Evolutionary conservation across 2,329 filamentous ascomycete species (phyloP).

Genomic region (Aspergillus puulaauensis): DNA sequence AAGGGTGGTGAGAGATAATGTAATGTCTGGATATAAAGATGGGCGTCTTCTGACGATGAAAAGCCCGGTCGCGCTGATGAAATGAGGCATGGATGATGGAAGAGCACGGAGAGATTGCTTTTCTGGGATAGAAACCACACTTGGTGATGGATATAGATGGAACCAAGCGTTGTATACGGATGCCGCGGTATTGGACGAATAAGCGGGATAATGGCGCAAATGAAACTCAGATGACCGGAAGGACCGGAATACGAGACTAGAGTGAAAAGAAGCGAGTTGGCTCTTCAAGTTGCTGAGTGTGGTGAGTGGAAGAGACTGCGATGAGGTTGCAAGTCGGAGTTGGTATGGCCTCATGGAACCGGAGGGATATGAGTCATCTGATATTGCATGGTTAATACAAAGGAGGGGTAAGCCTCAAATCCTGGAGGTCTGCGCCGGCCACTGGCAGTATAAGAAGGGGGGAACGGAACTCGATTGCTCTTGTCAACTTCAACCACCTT

Average conservation of each 20-base stretch:
- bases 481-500: slow-evolving; percentile 4
- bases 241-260: not conserved
- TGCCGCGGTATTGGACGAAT: not conserved
- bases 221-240: not conserved
- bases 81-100: not conserved
- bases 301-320: not conserved
- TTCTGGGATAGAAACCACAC: too few relatives aligned
- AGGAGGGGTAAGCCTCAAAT: slow-evolving; percentile 1
- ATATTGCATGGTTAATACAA: not conserved
- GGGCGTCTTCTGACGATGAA: not conserved
- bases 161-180: not conserved
- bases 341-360: not conserved
- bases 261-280: not conserved
- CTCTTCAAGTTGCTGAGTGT: not conserved
- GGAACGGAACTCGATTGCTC: not conserved
- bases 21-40: not conserved
- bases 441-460: slow-evolving; percentile 4
- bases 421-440: not conserved
- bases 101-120: not conserved
- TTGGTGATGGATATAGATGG: not conserved
- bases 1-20: not conserved
- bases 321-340: not conserved
- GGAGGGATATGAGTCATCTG: slow-evolving; percentile 6
- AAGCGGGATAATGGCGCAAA: not conserved
- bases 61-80: not conserved